Evolutionary conservation across 805 yeast genomes (phyloP), one percentile per base, ranked within the genome.

Genomic region (Grigorovia jiainica): DNA sequence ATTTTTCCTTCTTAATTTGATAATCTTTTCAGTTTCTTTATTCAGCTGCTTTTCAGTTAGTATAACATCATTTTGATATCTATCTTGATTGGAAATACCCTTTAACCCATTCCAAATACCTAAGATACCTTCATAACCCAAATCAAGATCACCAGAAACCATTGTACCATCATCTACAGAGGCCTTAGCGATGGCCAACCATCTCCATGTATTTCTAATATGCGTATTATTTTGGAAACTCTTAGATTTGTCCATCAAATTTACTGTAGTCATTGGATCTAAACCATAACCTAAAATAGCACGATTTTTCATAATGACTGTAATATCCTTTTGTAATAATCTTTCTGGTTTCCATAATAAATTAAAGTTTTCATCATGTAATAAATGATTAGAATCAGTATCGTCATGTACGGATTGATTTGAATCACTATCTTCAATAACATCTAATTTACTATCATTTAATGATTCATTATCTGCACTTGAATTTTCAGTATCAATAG

Each of bases 31-130:
- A 56, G 60, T 55, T 38, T 59, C 62, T 45, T 44, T 52, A 44
- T 60, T 54, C 35, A 63, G 38, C 40, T 61, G 66, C 37, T 52
- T 58, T 18, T 62, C 65, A 1, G 60, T 53, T 15, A 58, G 39
- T 9, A 46, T 51, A 4, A 46, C 47, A 17, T 55, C 64, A 31
- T 56, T 49, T 11, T 57, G 54, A 47, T 66, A 70, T 39, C 86
- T 64, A 34, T 70, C 71, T 46, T 77, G 77, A 36, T 70, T 62
- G 7, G 65, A 61, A 18, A 71, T 62, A 1, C 72, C 81, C 4
- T 70, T 73, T 15, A 73, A 70, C 24, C 89, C 89, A 52, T 78
- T 78, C 98, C 97, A 90, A 29, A 90, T 77, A 8, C 95, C 95
- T 21, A 78, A 61, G 3, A 90, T 94, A 6, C 98, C 98, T 49